Evolutionary conservation across 257 asterid genomes (phyloP).

Genomic region (Fraxinus pennsylvanica): DNA sequence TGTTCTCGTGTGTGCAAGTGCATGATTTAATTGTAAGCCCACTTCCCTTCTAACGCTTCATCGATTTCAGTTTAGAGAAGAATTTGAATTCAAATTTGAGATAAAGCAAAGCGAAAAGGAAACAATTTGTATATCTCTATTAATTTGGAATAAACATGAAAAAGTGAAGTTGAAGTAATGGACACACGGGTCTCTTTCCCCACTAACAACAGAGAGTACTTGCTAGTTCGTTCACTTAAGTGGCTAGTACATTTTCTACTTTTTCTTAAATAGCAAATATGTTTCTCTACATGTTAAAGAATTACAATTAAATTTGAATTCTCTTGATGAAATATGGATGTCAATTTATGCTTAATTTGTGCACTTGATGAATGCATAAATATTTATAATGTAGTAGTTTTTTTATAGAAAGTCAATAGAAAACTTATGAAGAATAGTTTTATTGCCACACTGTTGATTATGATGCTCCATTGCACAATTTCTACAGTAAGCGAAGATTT

Average conservation of each 20-base stretch:
- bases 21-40: no score
- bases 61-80: no score
- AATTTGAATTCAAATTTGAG: no score
- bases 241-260: background rate
- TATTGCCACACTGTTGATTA: background rate
- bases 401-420: background rate
- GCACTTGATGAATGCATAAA: background rate
- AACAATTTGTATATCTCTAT: no score
- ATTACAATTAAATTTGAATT: background rate
- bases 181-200: no score
- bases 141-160: no score
- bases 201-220: no score
- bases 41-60: no score
- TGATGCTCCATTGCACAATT: background rate
- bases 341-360: no score
- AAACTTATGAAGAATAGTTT: background rate
- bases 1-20: no score
- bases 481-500: constrained; percentile 72
- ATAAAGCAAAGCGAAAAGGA: no score
- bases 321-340: background rate
- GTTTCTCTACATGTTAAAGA: background rate
- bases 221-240: background rate
- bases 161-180: no score
- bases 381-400: background rate
- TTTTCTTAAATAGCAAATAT: background rate